Evolutionary conservation across 73 alveolate species (phyloP).

Genomic region (Symbiodinium pilosum): DNA sequence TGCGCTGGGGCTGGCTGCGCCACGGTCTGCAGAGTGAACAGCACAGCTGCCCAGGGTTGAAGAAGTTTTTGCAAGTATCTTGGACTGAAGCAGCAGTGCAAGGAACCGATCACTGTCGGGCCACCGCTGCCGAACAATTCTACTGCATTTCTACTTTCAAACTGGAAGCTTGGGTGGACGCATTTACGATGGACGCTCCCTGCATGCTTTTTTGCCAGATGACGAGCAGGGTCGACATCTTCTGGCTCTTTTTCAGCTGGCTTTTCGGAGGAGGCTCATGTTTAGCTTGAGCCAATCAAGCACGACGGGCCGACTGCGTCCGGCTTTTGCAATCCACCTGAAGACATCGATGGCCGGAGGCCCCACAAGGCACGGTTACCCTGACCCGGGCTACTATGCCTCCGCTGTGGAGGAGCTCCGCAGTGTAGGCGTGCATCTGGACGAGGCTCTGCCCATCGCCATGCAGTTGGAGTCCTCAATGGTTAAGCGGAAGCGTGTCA

Average conservation of each 20-base stretch:
- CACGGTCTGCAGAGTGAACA: not conserved
- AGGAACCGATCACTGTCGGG: conserved; percentile 24
- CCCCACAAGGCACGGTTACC: conserved; percentile 64
- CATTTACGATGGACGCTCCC: conserved; percentile 56
- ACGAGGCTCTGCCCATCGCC: conserved; percentile 57
- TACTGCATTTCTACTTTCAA: conserved; percentile 34
- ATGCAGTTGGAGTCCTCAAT: conserved; percentile 1
- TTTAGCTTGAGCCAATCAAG: conserved; percentile 46
- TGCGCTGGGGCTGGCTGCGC: conserved; percentile 43
- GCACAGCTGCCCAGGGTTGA: no score
- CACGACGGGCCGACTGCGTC: conserved; percentile 42
- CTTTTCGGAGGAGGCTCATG: conserved; percentile 55
- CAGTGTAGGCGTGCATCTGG: conserved; percentile 20
- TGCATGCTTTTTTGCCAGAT: conserved; percentile 55
- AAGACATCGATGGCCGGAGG: conserved; percentile 78
- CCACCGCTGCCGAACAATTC: conserved; percentile 24
- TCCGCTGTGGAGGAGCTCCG: conserved; percentile 65
- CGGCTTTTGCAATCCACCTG: conserved; percentile 71
- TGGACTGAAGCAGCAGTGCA: not conserved
- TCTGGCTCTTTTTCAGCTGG: conserved; percentile 74
- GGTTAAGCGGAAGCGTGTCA: not conserved
- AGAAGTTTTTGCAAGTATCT: no score
- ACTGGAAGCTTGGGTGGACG: conserved; percentile 24
- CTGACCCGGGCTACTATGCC: conserved; percentile 30
- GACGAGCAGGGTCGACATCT: conserved; percentile 48